Evolutionary conservation across 768 basidiomycete genomes (phyloP), one percentile per base, ranked within the genome.

Genomic region (Suillus placidus): DNA sequence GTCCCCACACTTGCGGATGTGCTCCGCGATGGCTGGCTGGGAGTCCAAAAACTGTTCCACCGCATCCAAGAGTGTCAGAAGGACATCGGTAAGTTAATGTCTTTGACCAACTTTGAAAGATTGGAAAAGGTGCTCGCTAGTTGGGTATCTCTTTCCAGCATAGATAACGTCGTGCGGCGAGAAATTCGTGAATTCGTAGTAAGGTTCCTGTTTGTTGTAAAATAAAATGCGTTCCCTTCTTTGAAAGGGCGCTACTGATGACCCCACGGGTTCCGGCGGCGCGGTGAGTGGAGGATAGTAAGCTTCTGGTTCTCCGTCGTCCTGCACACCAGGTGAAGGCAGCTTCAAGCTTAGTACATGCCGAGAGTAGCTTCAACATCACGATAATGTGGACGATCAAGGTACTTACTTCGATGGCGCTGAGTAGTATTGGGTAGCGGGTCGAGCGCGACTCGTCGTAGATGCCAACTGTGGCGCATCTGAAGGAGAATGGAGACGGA

Each of bases 81-180:
- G 32, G 34, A 10, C 37, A 62, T 8, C 30, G 12, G 32, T 14
- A 35, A 61, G 47, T 26, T 10, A 54, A 20, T 1, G 13, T 18
- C 13, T 2, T 64, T 54, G 12, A 61, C 74, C 13, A 63, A 87
- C 88, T 73, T 90, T 91, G 78, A 91, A 84, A 3, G 90, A 87
- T 69, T 92, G 90, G 71, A 90, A 92, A 13, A 92, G 82, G 74
- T 92, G 91, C 72, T 91, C 91, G 71, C 88, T 88, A 0, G 90
- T 92, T 1, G 90, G 88, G 71, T 91, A 92, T 62, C 76, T 80
- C 71, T 86, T 88, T 47, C 86, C 86, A 38, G 85, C 82, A 72
- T 89, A 88, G 12, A 79, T 69, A 12, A 92, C 84, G 52, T 85
- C 80, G 73, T 91, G 89, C 0, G 85, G 73, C 12, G 91, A 91